These are phyloP conservation scores for Oryza meridionalis DNA, from an alignment of 176 grass and related monocot species.

Conservation along the genomic window DNA sequence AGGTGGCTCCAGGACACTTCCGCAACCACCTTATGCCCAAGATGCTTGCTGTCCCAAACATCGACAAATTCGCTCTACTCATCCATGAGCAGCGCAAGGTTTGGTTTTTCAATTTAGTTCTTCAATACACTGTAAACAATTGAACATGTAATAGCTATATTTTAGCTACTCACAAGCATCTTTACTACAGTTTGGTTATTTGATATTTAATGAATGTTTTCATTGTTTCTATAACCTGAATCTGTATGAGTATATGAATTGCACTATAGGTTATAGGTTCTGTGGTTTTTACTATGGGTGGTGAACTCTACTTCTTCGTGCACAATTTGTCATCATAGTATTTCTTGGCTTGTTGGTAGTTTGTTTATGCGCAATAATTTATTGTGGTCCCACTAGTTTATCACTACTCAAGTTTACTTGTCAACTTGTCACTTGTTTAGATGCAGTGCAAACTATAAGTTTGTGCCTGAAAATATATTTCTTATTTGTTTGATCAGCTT, in stretches of 20 bases:
- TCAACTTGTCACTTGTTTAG: background rate
- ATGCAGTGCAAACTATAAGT: slow-evolving; percentile 2
- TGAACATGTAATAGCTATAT: background rate
- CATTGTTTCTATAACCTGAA: background rate
- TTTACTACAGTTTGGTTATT: background rate
- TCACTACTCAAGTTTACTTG: slow-evolving; percentile 8
- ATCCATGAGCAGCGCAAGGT: slow-evolving; percentile 88
- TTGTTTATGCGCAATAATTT: background rate
- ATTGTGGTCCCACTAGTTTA: background rate
- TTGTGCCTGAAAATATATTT: background rate
- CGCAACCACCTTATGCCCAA: slow-evolving; percentile 96
- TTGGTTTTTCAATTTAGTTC: background rate
- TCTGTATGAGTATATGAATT: slow-evolving; percentile 15
- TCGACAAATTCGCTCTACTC: slow-evolving; percentile 89
- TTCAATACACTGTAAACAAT: background rate
- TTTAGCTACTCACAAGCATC: background rate
- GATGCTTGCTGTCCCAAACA: slow-evolving; percentile 86
- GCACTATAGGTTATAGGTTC: background rate
- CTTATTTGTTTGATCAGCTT: slow-evolving; percentile 53
- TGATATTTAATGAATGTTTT: background rate
- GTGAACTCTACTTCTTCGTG: background rate
- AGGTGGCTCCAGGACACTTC: slow-evolving; percentile 89
- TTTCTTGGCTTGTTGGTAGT: background rate
- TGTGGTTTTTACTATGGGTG: background rate
- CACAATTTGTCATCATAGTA: background rate